phyloP scores from a whole-genome alignment of 2,329 filamentous ascomycete species.

The Shiraia bambusicola region DNA sequence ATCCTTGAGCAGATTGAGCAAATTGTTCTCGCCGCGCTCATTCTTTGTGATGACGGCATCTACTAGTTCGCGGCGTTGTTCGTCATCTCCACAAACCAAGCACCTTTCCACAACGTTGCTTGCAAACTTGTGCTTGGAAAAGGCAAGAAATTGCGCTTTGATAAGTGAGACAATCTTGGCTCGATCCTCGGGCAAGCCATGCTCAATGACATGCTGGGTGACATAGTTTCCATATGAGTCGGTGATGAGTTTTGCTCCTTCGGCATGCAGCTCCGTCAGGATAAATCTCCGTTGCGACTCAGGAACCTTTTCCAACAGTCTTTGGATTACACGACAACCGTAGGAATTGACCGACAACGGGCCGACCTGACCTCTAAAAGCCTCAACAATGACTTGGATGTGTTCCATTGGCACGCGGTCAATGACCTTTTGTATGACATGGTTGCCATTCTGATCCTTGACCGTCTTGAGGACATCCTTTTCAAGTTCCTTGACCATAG shows the following conservation, averaged over 20 bases:
- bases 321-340: conserved; percentile 89
- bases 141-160: conserved; percentile 67
- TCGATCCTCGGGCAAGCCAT: conserved; percentile 72
- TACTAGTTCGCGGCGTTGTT: conserved; percentile 71
- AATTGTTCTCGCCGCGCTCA: conserved; percentile 66
- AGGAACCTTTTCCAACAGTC: conserved; percentile 81
- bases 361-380: conserved; percentile 74
- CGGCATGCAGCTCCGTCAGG: conserved; percentile 75
- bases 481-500: conserved; percentile 80
- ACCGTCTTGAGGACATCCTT: conserved; percentile 74
- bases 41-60: conserved; percentile 49
- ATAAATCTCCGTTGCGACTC: conserved; percentile 70
- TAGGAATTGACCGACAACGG: conserved; percentile 76
- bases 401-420: conserved; percentile 75
- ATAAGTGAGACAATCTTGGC: conserved; percentile 73
- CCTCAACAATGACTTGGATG: conserved; percentile 81
- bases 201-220: conserved; percentile 83
- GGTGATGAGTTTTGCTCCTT: conserved; percentile 70
- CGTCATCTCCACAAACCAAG: conserved; percentile 68
- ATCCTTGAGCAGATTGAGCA: conserved; percentile 81
- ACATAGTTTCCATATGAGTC: conserved; percentile 97
- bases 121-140: conserved; percentile 94
- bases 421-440: conserved; percentile 93
- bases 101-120: conserved; percentile 98
- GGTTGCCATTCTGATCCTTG: conserved; percentile 89